These are phyloP conservation scores for Rhododendron ferrugineum DNA, from an alignment of 148 eudicot genomes.

Conservation along the genomic window DNA sequence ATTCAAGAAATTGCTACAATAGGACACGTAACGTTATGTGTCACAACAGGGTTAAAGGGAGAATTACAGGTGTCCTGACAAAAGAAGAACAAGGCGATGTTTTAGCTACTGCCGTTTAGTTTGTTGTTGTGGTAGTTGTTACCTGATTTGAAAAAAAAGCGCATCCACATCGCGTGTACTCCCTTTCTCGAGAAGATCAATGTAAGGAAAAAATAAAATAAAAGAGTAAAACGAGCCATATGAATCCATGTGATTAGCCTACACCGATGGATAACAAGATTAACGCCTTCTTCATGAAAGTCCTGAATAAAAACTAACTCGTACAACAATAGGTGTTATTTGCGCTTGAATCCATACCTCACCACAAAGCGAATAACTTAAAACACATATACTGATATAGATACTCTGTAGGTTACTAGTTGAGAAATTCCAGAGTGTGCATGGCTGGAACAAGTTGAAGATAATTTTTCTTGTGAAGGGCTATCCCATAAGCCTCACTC, in stretches of 20 bases:
- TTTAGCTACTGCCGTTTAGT: not conserved
- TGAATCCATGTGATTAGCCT: not conserved
- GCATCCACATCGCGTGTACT: not conserved
- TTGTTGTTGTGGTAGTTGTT: not conserved
- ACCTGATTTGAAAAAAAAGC: not conserved
- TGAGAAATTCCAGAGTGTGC: not conserved
- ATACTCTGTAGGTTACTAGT: not conserved
- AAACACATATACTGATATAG: not conserved
- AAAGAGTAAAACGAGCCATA: not conserved
- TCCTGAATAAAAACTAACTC: no score
- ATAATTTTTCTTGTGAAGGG: not conserved
- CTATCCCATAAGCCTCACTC: not conserved
- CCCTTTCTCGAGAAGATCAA: not conserved
- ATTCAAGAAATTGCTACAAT: no score
- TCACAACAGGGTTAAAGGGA: no score
- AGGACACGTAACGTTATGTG: no score
- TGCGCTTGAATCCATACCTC: not conserved
- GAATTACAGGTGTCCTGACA: no score
- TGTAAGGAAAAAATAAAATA: no score
- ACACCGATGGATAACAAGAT: not conserved
- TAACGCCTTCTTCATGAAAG: no score
- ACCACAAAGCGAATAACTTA: not conserved
- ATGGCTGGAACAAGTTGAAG: constrained; percentile 4
- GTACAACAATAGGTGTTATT: not conserved
- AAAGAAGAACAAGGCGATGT: not conserved